Evolutionary conservation across 768 basidiomycete genomes (phyloP), one percentile per base, ranked within the genome.

Genomic region (Panus rudis): DNA sequence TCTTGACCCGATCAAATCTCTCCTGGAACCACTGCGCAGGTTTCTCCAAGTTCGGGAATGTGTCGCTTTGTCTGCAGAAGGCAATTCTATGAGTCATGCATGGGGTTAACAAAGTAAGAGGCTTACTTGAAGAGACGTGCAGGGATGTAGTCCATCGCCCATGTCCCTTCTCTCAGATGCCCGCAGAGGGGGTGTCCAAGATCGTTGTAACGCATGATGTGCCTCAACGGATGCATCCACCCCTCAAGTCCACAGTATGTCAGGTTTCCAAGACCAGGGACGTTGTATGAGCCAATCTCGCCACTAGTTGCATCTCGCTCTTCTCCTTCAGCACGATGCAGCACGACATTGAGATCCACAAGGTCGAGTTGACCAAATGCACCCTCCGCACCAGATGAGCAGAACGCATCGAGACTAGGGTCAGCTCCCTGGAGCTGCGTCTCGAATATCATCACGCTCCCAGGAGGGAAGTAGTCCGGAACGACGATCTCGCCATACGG

Each of bases 181-280:
- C 69, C 81, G 54, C 91, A 94, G 4, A 99, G 70, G 1, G 91
- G 76, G 61, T 98, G 92, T 0, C 96, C 96, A 3, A 98, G 73
- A 59, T 99, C 92, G 61, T 98, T 98, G 56, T 80, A 75, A 51
- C 72, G 71, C 79, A 92, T 92, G 60, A 98, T 79, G 52, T 79
- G 78, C 28, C 79, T 73, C 42, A 98, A 67, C 0, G 81, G 81
- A 52, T 83, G 77, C 92, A 99, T 97, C 92, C 93, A 99, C 2
- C 96, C 96, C 56, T 98, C 91, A 39, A 98, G 62, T 14, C 96
- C 96, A 55, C 93, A 97, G 63, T 97, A 99, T 10, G 77, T 79
- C 61, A 92, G 67, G 46, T 75, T 74, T 0, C 86, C 91, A 19
- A 77, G 56, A 19, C 73, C 77, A 4, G 93, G 88, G 25, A 99